These are phyloP conservation scores for Vickermania spadyakhi DNA, from an alignment of 208 protist genomes.

Conservation along the genomic window DNA sequence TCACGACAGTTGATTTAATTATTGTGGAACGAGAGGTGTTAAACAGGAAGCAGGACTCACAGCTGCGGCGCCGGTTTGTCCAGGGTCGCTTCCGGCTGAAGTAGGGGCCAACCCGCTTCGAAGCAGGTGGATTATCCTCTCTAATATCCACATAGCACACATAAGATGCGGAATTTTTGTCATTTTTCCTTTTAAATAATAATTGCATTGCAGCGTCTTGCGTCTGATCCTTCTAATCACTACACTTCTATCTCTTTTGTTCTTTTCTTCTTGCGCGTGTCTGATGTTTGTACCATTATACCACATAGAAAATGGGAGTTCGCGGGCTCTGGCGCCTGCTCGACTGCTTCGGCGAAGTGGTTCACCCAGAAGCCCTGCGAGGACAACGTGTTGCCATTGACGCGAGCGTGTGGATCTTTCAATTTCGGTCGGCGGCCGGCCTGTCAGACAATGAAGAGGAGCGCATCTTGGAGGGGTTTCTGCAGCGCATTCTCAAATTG, in stretches of 20 bases:
- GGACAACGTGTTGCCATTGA: conserved; percentile 77
- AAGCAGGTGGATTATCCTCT: background rate
- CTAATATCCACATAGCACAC: background rate
- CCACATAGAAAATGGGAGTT: conserved; percentile 76
- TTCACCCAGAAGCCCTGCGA: conserved; percentile 45
- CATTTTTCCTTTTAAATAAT: no score
- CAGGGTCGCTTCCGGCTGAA: conserved; percentile 60
- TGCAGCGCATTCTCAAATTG: conserved; percentile 77
- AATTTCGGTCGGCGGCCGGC: conserved; percentile 44
- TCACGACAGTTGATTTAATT: conserved; percentile 36
- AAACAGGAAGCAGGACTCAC: conserved; percentile 54
- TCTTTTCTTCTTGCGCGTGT: no score
- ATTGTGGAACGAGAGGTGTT: conserved; percentile 64
- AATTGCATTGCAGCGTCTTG: no score
- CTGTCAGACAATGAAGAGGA: conserved; percentile 40
- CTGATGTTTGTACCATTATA: no score
- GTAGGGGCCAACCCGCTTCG: background rate
- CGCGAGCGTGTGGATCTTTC: conserved; percentile 84
- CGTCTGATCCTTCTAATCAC: no score
- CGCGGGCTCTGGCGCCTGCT: conserved; percentile 77
- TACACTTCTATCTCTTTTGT: background rate
- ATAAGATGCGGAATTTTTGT: background rate
- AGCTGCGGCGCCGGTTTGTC: conserved; percentile 54
- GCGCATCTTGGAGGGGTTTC: conserved; percentile 66
- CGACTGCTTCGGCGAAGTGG: conserved; percentile 71